These are phyloP conservation scores for Hypoxylon sp. DNA, from an alignment of 2,329 filamentous ascomycete genomes.

Conservation along the genomic window DNA sequence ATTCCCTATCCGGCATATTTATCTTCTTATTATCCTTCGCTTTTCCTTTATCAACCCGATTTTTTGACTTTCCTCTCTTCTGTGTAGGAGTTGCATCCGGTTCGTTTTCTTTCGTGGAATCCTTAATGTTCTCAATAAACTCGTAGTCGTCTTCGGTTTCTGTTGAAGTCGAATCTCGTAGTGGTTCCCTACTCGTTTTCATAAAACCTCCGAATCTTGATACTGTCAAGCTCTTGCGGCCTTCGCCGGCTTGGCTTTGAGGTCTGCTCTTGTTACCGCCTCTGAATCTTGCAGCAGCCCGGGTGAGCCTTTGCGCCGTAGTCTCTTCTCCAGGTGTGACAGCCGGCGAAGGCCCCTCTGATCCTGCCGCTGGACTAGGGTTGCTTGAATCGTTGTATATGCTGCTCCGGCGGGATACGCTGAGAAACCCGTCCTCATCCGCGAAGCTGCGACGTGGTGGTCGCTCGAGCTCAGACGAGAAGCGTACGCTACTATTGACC, in stretches of 20 bases:
- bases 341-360: conserved; percentile 57
- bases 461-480: conserved; percentile 69
- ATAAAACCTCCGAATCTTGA: conserved; percentile 68
- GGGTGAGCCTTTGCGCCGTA: conserved; percentile 68
- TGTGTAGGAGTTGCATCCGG: conserved; percentile 36
- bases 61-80: conserved; percentile 48
- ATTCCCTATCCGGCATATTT: conserved; percentile 48
- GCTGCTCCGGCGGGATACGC: conserved; percentile 64
- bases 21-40: conserved; percentile 44
- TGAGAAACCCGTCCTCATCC: conserved; percentile 58
- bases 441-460: conserved; percentile 65
- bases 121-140: conserved; percentile 47
- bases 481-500: conserved; percentile 65
- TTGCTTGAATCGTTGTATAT: conserved; percentile 63
- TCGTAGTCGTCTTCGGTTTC: conserved; percentile 50
- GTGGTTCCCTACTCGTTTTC: conserved; percentile 66
- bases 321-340: conserved; percentile 67
- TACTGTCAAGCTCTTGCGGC: conserved; percentile 70
- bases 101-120: conserved; percentile 40
- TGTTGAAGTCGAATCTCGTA: conserved; percentile 53
- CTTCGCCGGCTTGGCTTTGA: conserved; percentile 71
- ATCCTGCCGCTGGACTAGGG: conserved; percentile 57
- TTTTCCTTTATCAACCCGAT: conserved; percentile 44
- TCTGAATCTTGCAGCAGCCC: conserved; percentile 70
- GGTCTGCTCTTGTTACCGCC: conserved; percentile 67